Base-by-base conservation (phyloP, 2,329 filamentous ascomycete genomes). In the Alternaria sp. region DNA sequence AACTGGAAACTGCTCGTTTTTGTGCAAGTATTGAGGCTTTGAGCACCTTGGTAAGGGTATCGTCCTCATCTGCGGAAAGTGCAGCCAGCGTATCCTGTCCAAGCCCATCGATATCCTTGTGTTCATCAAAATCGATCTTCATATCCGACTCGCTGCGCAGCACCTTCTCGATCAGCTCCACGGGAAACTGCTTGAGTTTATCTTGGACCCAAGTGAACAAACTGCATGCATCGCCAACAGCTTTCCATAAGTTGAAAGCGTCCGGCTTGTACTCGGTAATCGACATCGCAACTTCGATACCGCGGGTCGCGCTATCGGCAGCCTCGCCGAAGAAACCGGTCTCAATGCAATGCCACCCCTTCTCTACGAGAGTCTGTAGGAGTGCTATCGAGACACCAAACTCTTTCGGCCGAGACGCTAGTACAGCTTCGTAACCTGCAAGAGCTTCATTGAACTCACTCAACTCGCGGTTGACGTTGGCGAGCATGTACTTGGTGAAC, bases 401-500 rank as follows among this genome's bases (percentile, higher is more conserved):
- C 76, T 99, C 96, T 19, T 85, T 83, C 0, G 90, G 87, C 17
- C 90, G 89, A 11, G 86, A 84, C 21, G 84, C 81, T 51, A 97
- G 85, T 8, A 98, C 93, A 11, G 86, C 83, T 69, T 88, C 86
- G 74, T 98, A 97, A 6, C 93, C 87, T 25, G 83, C 78, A 62
- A 97, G 91, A 0, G 96, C 92, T 58, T 92, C 89, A 63, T 97
- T 91, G 71, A 91, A 97, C 45, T 96, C 90, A n/a, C 93, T 93
- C 51, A 98, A 85, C 76, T 98, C 95, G 57, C 94, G 89, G 78
- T 93, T 93, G 58, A 99, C 92, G 73, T 99, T 98, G 44, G 93
- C 94, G 64, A 98, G 87, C 90, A 99, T 96, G 79, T 97, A 97
- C 75, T 93, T 93, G 8, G 94, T 94, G 77, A 97, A 99, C 96